Evolutionary conservation across 371 early-diverging fungal genomes (phyloP).

Genomic region (Mucor indicus): DNA sequence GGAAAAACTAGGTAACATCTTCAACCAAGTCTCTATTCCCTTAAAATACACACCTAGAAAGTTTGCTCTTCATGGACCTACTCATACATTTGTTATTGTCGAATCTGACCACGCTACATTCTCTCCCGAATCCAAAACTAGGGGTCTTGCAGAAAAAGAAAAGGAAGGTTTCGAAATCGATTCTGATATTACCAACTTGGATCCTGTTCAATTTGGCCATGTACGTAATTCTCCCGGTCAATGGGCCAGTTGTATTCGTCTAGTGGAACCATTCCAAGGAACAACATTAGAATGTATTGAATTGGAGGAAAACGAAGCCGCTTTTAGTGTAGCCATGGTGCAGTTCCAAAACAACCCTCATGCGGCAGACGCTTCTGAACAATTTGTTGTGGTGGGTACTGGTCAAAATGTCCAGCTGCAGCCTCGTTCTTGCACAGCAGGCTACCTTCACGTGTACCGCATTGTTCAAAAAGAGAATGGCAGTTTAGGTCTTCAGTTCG

Average conservation of each 20-base stretch:
- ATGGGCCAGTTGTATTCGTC: constrained; percentile 89
- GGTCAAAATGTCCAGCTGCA: constrained; percentile 68
- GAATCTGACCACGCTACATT: constrained; percentile 85
- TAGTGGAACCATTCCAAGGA: constrained; percentile 81
- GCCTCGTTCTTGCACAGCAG: constrained; percentile 71
- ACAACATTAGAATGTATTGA: constrained; percentile 70
- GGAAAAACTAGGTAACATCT: constrained; percentile 79
- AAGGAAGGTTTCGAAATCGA: constrained; percentile 54
- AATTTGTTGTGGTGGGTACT: constrained; percentile 84
- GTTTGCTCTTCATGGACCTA: constrained; percentile 68
- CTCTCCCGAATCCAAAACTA: constrained; percentile 62
- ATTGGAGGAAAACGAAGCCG: constrained; percentile 86
- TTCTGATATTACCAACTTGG: constrained; percentile 43
- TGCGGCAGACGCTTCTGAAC: constrained; percentile 32
- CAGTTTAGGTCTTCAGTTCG: constrained; percentile 56
- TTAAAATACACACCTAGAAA: constrained; percentile 89
- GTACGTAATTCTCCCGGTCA: constrained; percentile 66
- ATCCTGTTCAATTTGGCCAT: constrained; percentile 67
- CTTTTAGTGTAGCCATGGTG: constrained; percentile 75
- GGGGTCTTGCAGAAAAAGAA: constrained; percentile 53
- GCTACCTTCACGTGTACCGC: constrained; percentile 76
- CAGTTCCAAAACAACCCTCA: constrained; percentile 67
- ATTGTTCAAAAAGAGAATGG: constrained; percentile 54
- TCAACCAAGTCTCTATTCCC: constrained; percentile 84
- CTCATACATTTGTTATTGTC: constrained; percentile 82